Conservation (phyloP, 1,139 yeast species). For the Kodamaea sp. region DNA sequence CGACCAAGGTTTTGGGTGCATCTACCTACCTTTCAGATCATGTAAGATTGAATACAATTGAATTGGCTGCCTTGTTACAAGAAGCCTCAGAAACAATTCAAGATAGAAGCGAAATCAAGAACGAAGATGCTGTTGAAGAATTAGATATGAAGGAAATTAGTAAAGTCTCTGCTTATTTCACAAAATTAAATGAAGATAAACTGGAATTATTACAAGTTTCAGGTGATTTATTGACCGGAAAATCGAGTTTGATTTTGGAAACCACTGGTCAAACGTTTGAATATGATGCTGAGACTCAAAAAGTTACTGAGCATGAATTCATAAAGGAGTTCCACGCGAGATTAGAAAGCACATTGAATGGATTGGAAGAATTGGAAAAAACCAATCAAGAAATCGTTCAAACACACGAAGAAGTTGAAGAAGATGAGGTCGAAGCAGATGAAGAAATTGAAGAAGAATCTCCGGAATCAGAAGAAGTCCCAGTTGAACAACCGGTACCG, state of each 20-base stretch:
- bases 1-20: conserved; percentile 53
- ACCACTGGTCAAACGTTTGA: conserved; percentile 17
- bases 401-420: conserved; percentile 8
- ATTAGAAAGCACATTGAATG: conserved; percentile 15
- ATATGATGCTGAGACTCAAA: conserved; percentile 15
- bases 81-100: conserved; percentile 16
- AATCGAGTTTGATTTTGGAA: conserved; percentile 16
- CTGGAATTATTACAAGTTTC: conserved; percentile 4
- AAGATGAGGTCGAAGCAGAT: conserved; percentile 6
- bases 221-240: conserved; percentile 11
- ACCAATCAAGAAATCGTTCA: conserved; percentile 5
- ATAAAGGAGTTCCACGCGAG: conserved; percentile 16
- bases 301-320: conserved; percentile 19
- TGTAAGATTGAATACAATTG: conserved; percentile 56
- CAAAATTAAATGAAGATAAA: conserved; percentile 6
- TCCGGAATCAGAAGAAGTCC: conserved; percentile 8
- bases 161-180: conserved; percentile 1
- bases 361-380: conserved; percentile 18
- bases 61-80: conserved; percentile 53
- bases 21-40: conserved; percentile 50
- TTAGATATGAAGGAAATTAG: conserved; percentile 13
- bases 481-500: conserved; percentile 1
- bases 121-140: conserved; percentile 12
- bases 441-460: conserved; percentile 7
- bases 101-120: conserved; percentile 10